Conservation (phyloP, 1,139 yeast species). For the Meyerozyma guilliermondii region DNA sequence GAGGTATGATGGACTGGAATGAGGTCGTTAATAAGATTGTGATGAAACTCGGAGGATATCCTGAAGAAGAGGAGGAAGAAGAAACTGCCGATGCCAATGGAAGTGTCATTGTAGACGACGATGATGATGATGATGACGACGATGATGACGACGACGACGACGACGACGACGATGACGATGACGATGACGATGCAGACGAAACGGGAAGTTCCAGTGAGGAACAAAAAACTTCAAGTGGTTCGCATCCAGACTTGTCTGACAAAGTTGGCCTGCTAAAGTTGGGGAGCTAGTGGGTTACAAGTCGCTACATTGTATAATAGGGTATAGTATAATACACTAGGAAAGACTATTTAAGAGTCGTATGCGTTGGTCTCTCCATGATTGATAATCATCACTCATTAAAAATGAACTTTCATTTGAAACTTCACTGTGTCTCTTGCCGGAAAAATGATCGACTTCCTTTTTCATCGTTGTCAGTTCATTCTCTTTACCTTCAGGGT, state of each 20-base stretch:
- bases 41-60: conserved; percentile 81
- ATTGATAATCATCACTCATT: conserved; percentile 37
- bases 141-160: conserved; percentile 42
- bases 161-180: conserved; percentile 37
- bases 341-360: conserved; percentile 22
- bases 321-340: background rate
- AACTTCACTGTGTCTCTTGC: conserved; percentile 15
- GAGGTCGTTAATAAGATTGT: conserved; percentile 86
- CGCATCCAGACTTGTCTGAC: background rate
- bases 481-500: conserved; percentile 12
- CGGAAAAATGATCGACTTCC: conserved; percentile 10
- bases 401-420: conserved; percentile 35
- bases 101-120: conserved; percentile 29
- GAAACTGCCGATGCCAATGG: conserved; percentile 40
- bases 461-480: conserved; percentile 6
- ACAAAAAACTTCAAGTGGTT: background rate
- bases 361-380: conserved; percentile 39
- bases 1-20: conserved; percentile 88
- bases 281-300: background rate
- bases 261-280: background rate
- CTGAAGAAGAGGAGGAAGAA: conserved; percentile 78
- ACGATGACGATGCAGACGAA: conserved; percentile 29
- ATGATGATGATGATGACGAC: conserved; percentile 42
- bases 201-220: conserved; percentile 24
- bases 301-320: background rate